Conservation (phyloP, 805 yeast genomes). For the Danielozyma ontarioensis region DNA sequence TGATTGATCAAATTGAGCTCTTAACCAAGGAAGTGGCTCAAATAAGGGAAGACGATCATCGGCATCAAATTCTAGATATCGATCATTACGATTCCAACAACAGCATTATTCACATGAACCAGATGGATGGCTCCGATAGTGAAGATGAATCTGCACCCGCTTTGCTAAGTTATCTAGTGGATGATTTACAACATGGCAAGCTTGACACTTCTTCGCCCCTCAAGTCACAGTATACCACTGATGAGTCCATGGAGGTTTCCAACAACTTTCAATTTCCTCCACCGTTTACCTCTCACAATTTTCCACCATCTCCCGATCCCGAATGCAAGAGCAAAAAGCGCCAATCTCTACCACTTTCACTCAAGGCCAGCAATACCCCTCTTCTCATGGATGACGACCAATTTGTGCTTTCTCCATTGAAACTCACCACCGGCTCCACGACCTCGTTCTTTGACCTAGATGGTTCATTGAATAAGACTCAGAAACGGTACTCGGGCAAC, state of each 20-base stretch:
- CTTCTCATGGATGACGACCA: conserved; percentile 19
- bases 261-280: conserved; percentile 24
- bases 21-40: conserved; percentile 29
- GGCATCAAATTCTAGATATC: not conserved
- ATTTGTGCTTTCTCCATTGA: conserved; percentile 39
- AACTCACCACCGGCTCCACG: conserved; percentile 23
- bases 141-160: conserved; percentile 8
- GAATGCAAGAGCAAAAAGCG: conserved; percentile 20
- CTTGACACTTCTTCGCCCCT: conserved; percentile 24
- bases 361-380: conserved; percentile 15
- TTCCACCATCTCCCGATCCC: conserved; percentile 34
- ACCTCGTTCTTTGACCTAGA: conserved; percentile 14
- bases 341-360: conserved; percentile 30
- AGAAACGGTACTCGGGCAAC: conserved; percentile 22
- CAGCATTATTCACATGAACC: conserved; percentile 2
- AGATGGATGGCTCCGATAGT: conserved; percentile 1
- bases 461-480: conserved; percentile 8
- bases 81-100: not conserved
- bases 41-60: conserved; percentile 5
- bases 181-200: conserved; percentile 9
- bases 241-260: conserved; percentile 16
- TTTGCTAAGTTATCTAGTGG: conserved; percentile 18
- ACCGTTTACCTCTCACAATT: conserved; percentile 6
- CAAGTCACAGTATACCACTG: conserved; percentile 6
- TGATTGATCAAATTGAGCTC: conserved; percentile 51